Conservation (phyloP, 169 alveolate species). For the Plasmodium berghei region DNA sequence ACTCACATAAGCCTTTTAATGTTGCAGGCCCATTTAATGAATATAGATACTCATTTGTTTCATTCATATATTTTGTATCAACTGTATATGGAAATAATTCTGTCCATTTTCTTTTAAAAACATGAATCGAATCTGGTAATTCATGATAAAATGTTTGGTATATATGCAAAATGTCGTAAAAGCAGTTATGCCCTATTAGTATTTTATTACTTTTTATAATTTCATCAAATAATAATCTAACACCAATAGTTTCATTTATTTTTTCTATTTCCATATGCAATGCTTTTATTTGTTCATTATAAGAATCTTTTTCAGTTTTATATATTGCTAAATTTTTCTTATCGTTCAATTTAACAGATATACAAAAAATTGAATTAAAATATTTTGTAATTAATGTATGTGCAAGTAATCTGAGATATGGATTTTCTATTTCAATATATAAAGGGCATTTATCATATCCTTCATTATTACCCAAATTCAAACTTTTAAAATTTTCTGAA, state of each 20-base stretch:
- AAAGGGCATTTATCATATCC: conserved; percentile 69
- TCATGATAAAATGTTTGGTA: conserved; percentile 90
- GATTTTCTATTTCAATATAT: conserved; percentile 88
- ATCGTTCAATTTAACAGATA: conserved; percentile 83
- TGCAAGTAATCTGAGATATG: conserved; percentile 88
- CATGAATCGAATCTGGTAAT: conserved; percentile 85
- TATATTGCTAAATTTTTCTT: conserved; percentile 81
- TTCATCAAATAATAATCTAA: conserved; percentile 87
- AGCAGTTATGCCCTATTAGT: conserved; percentile 91
- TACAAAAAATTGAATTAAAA: conserved; percentile 86
- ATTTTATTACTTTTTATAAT: conserved; percentile 79
- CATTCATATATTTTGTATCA: conserved; percentile 89
- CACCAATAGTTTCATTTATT: conserved; percentile 86
- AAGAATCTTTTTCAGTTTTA: conserved; percentile 85
- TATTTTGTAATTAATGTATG: conserved; percentile 89
- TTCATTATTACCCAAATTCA: neutral
- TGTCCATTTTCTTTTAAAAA: conserved; percentile 87
- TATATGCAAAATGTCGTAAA: conserved; percentile 89
- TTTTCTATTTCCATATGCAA: conserved; percentile 79
- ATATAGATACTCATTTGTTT: conserved; percentile 84
- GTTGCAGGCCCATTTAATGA: conserved; percentile 86
- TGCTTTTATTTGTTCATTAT: conserved; percentile 78
- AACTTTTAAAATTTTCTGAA: neutral
- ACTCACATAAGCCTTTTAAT: conserved; percentile 84
- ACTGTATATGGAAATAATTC: conserved; percentile 83